Percentiles rank a stretch among this genome's conserved stretches.
Evolutionary conservation across 164 flowering plant species (phyloP).

Genomic region (Stephania cephalantha): DNA sequence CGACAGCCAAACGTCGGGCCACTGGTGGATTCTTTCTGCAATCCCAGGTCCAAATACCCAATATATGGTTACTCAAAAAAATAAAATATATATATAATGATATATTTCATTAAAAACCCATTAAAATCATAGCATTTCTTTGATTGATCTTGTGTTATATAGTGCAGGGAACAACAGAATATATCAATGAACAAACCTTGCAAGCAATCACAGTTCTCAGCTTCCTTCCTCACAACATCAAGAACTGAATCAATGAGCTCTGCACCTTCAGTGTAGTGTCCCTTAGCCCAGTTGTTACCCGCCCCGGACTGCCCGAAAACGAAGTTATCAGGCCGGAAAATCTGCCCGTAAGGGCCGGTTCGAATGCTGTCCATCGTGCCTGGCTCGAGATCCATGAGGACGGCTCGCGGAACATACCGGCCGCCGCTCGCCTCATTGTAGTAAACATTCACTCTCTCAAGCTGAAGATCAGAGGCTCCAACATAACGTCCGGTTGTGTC

Average conservation of each 20-base stretch:
- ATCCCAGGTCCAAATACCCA: no score
- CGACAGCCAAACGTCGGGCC: no score
- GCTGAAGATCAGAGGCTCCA: slow-evolving; percentile 17
- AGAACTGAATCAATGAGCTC: slow-evolving; percentile 25
- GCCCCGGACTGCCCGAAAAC: slow-evolving; percentile 26
- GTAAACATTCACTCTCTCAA: slow-evolving; percentile 23
- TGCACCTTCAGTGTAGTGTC: slow-evolving; percentile 25
- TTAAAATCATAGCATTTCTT: background rate
- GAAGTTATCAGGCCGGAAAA: slow-evolving; percentile 22
- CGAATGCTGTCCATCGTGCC: slow-evolving; percentile 23
- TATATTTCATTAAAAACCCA: background rate
- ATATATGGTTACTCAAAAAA: no score
- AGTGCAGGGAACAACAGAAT: no score
- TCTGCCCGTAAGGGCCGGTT: slow-evolving; percentile 23
- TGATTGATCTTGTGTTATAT: no score
- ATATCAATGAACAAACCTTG: slow-evolving; percentile 14
- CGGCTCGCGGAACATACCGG: slow-evolving; percentile 21
- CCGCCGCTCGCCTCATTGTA: slow-evolving; percentile 24
- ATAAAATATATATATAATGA: no score
- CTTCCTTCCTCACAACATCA: slow-evolving; percentile 23
- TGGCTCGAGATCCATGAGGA: slow-evolving; percentile 26
- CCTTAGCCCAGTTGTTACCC: slow-evolving; percentile 26
- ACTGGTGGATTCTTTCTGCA: no score
- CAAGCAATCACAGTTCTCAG: slow-evolving; percentile 25
- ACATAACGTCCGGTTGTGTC: slow-evolving; percentile 18